Evolutionary conservation across 31 red algal genomes (phyloP).

Genomic region (Odonthalia washingtoniensis): DNA sequence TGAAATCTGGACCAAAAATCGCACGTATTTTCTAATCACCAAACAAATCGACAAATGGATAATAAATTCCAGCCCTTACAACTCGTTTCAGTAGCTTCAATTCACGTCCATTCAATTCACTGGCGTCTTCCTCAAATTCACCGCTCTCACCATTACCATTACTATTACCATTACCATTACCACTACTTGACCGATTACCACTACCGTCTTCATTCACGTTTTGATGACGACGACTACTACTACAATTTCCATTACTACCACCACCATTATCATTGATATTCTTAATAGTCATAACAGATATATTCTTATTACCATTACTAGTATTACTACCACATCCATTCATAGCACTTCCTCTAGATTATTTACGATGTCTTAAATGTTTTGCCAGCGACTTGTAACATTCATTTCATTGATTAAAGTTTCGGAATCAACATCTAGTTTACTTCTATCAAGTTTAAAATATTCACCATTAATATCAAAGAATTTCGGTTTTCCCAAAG

Average conservation of each 20-base stretch:
- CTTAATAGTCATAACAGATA: background rate
- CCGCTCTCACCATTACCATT: no score
- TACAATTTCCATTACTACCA: background rate
- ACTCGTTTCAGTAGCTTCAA: background rate
- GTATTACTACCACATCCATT: background rate
- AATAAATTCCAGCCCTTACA: slow-evolving; percentile 47
- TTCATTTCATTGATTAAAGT: background rate
- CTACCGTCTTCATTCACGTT: no score
- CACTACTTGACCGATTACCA: no score
- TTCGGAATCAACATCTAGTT: background rate
- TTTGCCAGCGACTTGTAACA: no score
- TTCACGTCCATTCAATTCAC: background rate
- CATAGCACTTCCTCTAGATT: background rate
- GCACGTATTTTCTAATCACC: slow-evolving; percentile 26
- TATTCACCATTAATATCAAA: slow-evolving; percentile 7
- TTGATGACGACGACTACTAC: no score
- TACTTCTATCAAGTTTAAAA: background rate
- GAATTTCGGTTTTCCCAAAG: slow-evolving; percentile 51
- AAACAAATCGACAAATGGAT: slow-evolving; percentile 57
- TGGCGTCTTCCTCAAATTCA: background rate
- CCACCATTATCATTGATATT: background rate
- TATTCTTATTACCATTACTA: background rate
- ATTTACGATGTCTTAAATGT: background rate
- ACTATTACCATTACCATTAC: no score
- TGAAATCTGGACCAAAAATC: slow-evolving; percentile 72